phyloP scores from a whole-genome alignment of 257 asterid genomes.

The Nicotiana noctiflora region DNA sequence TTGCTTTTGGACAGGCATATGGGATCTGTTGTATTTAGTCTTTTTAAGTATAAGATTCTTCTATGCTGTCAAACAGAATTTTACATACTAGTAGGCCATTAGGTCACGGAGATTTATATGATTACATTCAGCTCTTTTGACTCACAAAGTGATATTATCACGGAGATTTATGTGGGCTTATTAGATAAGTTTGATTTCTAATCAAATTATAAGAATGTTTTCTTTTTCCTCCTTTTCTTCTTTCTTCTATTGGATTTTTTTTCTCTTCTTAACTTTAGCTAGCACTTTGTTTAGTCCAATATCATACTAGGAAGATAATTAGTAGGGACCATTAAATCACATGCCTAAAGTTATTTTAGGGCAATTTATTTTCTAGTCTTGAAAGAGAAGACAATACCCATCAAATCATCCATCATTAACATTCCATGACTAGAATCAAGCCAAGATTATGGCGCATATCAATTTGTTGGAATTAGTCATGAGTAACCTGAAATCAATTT shows the following conservation, averaged over 20 bases:
- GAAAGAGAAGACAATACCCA: not conserved
- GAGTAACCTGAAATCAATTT: too few species aligned
- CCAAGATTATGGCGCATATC: not conserved
- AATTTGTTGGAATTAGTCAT: not conserved
- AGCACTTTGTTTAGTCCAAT: not conserved
- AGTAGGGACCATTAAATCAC: conserved; percentile 4
- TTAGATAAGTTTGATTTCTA: not conserved
- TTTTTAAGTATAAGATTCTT: not conserved
- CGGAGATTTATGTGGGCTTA: not conserved
- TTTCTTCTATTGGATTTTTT: not conserved
- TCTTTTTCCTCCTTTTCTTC: not conserved
- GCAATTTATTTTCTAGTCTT: not conserved
- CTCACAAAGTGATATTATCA: not conserved
- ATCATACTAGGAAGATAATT: not conserved
- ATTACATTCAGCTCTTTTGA: not conserved
- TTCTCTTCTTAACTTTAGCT: not conserved
- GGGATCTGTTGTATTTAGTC: not conserved
- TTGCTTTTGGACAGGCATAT: not conserved
- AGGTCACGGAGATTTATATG: not conserved
- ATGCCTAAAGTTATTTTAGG: conserved; percentile 6
- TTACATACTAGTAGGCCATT: not conserved
- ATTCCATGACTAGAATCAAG: not conserved
- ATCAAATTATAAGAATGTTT: not conserved
- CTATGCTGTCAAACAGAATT: not conserved
- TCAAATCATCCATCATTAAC: not conserved